These are phyloP conservation scores for Fomitopsis pulvina DNA, from an alignment of 768 basidiomycete species.

Conservation along the genomic window DNA sequence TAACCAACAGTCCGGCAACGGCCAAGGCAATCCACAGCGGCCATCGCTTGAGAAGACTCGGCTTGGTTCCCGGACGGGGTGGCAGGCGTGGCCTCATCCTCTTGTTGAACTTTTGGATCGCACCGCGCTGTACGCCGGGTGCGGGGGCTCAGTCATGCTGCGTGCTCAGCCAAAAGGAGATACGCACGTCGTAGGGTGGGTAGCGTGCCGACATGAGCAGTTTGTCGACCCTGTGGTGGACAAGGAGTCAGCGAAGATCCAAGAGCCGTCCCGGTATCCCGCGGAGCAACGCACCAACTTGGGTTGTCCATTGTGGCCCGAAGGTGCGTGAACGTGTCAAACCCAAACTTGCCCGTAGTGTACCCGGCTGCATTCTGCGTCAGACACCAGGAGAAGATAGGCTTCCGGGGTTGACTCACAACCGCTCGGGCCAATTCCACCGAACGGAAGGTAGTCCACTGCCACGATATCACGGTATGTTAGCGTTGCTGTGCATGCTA, in stretches of 20 bases:
- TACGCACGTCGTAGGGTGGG: conserved; percentile 32
- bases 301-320: conserved; percentile 47
- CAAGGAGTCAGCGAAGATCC: not conserved
- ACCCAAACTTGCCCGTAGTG: conserved; percentile 67
- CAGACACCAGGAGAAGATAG: not conserved
- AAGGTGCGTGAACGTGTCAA: conserved; percentile 74
- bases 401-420: conserved; percentile 46
- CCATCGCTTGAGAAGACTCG: not conserved
- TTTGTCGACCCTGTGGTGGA: conserved; percentile 29
- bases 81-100: not conserved
- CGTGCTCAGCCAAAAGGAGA: not conserved
- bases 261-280: not conserved
- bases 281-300: conserved; percentile 24
- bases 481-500: not conserved
- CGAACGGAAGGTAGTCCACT: conserved; percentile 67
- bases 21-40: not conserved
- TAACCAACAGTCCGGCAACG: not conserved
- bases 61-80: not conserved
- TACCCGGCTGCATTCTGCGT: conserved; percentile 43
- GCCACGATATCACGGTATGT: not conserved
- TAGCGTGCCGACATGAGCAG: conserved; percentile 25
- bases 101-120: conserved; percentile 2
- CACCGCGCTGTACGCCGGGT: not conserved
- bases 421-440: conserved; percentile 68
- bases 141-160: not conserved